phyloP scores from a whole-genome alignment of 768 basidiomycete species.

The Amanita phalloides region DNA sequence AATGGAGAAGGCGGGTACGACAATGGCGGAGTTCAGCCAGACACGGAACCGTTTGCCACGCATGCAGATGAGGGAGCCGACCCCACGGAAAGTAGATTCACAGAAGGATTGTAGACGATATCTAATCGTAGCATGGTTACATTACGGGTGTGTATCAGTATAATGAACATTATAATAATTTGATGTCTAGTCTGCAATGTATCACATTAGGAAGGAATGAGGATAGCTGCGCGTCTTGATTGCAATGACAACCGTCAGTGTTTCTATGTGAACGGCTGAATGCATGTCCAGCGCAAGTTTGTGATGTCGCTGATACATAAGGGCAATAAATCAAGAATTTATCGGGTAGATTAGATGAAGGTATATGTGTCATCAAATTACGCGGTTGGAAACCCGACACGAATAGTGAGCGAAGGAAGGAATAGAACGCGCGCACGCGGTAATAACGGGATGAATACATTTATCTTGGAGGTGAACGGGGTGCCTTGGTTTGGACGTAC shows the following conservation, averaged over 20 bases:
- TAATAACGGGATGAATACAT: background rate
- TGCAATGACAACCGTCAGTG: too few relatives aligned
- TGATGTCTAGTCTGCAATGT: background rate
- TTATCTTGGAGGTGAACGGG: background rate
- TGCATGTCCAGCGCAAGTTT: too few relatives aligned
- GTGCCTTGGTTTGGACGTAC: too few relatives aligned
- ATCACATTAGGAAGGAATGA: too few relatives aligned
- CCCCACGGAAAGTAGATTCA: slow-evolving; percentile 36
- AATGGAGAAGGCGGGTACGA: slow-evolving; percentile 1
- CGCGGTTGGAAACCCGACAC: too few relatives aligned
- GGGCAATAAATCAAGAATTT: too few relatives aligned
- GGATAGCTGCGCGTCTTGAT: too few relatives aligned
- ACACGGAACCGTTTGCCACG: background rate
- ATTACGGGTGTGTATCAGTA: background rate
- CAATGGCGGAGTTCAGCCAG: slow-evolving; percentile 1
- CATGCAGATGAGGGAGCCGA: slow-evolving; percentile 46
- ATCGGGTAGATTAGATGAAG: too few relatives aligned
- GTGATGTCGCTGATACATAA: too few relatives aligned
- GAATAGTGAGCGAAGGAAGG: too few relatives aligned
- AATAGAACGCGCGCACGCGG: background rate
- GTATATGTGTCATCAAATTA: too few relatives aligned
- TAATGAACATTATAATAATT: background rate
- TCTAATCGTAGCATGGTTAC: background rate
- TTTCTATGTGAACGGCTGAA: too few relatives aligned
- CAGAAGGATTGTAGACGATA: background rate